phyloP scores from a whole-genome alignment of 108 stramenopile species.

The Cyclotella sp. region DNA sequence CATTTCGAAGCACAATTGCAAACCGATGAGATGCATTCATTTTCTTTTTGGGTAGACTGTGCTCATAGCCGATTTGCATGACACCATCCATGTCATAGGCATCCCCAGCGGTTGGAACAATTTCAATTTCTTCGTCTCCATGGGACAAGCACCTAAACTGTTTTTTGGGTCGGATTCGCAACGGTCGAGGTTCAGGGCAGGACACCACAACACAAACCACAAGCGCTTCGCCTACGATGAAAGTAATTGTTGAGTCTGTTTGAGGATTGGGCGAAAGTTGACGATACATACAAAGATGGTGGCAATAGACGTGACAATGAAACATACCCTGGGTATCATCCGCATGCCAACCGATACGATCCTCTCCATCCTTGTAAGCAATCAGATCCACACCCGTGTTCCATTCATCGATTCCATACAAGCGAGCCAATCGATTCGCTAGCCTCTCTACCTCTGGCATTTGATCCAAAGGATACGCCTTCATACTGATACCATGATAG shows the following conservation, averaged over 20 bases:
- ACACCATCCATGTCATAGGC: slow-evolving; percentile 64
- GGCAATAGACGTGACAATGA: neutral
- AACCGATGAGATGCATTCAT: slow-evolving; percentile 30
- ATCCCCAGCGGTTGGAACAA: slow-evolving; percentile 57
- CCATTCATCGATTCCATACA: slow-evolving; percentile 47
- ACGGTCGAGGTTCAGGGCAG: slow-evolving; percentile 29
- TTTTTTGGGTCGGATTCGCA: slow-evolving; percentile 44
- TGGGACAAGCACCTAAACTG: slow-evolving; percentile 8
- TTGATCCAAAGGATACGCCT: no score
- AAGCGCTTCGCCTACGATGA: slow-evolving; percentile 35
- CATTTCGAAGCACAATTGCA: slow-evolving; percentile 55
- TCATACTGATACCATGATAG: no score
- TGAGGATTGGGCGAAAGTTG: no score
- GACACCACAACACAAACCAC: slow-evolving; percentile 54
- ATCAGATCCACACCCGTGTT: slow-evolving; percentile 61
- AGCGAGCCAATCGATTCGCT: slow-evolving; percentile 23
- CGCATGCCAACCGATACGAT: slow-evolving; percentile 66
- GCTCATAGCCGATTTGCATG: slow-evolving; percentile 59
- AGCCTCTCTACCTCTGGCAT: no score
- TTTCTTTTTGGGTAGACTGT: slow-evolving; percentile 47
- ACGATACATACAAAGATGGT: no score
- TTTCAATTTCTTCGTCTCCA: slow-evolving; percentile 50
- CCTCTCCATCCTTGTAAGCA: slow-evolving; percentile 56
- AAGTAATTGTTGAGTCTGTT: neutral
- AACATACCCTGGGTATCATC: slow-evolving; percentile 59